phyloP scores from a whole-genome alignment of 768 basidiomycete species.

The Leccinum boreale region DNA sequence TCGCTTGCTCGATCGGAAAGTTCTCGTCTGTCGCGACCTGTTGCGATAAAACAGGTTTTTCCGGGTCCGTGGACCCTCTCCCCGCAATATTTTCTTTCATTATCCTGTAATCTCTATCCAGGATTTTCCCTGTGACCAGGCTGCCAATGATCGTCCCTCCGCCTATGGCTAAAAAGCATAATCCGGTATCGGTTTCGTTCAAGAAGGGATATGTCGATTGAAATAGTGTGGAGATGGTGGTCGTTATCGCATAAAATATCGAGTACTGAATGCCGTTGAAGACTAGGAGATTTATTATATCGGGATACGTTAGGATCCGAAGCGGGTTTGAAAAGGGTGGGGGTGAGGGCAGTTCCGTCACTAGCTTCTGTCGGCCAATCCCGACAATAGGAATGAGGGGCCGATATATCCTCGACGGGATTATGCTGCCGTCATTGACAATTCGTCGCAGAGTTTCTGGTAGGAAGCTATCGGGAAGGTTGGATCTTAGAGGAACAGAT shows the following conservation, averaged over 20 bases:
- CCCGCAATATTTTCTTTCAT: slow-evolving; percentile 25
- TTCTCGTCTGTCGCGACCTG: slow-evolving; percentile 32
- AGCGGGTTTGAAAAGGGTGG: slow-evolving; percentile 37
- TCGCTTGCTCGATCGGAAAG: slow-evolving; percentile 62
- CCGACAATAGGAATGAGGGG: slow-evolving; percentile 28
- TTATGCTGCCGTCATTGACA: slow-evolving; percentile 29
- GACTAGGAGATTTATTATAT: slow-evolving; percentile 38
- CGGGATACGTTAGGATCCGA: slow-evolving; percentile 36
- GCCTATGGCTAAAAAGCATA: slow-evolving; percentile 77
- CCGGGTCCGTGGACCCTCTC: slow-evolving; percentile 18
- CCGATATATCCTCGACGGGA: slow-evolving; percentile 24
- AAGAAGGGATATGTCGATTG: slow-evolving; percentile 47
- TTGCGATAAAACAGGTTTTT: slow-evolving; percentile 15
- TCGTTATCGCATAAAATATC: slow-evolving; percentile 47
- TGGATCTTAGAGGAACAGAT: neutral
- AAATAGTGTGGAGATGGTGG: slow-evolving; percentile 50
- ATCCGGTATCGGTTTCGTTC: slow-evolving; percentile 52
- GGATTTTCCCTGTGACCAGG: slow-evolving; percentile 52
- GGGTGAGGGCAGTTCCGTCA: slow-evolving; percentile 2
- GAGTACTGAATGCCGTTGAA: slow-evolving; percentile 55
- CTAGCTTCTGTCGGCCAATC: slow-evolving; percentile 14
- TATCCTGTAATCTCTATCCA: slow-evolving; percentile 64
- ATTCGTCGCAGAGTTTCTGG: slow-evolving; percentile 21
- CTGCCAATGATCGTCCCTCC: slow-evolving; percentile 66
- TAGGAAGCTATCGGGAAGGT: slow-evolving; percentile 18